Base-by-base conservation (phyloP, 78 protist genomes). In the Diacronema lutheri region DNA sequence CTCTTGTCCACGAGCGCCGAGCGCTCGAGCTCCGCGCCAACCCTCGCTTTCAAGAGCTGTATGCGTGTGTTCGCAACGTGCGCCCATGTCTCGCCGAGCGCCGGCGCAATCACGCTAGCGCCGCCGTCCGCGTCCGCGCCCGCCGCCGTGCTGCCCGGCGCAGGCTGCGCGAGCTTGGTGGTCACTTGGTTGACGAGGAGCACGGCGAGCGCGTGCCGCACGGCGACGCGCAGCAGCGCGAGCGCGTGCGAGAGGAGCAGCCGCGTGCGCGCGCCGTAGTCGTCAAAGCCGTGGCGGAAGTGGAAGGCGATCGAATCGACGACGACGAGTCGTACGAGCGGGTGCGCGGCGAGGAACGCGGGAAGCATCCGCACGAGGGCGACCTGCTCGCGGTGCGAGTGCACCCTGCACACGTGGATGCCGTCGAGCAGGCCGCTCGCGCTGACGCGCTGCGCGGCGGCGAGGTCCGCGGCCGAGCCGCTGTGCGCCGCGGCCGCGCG, bases 241-340 rank as follows among this genome's bases (percentile, higher is more conserved):
- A 71, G 83, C 13, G 35, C n/a, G 19, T 14, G 21, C 44, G 44
- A 56, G 56, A 85, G 40, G 37, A 50, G 10, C 57, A 21, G 66
- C 14, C 11, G 21, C 31, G 73, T 50, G 57, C 23, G n/a, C 56
- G 55, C 25, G 72, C 4, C 38, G 74, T 4, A 0, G 44, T n/a
- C 85, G 23, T 10, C n/a, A 16, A 3, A 0, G 37, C 85, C 81
- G 71, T 72, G 62, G 29, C 91, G 88, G 29, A 88, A 73, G 72
- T 87, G 89, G 80, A 88, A 87, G n/a, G 91, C 83, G 31, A 88
- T 4, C 37, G 90, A 86, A 77, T 88, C 91, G 60, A 88, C 25
- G 21, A 88, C 84, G 29, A 88, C 31, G 44, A 88, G 69, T 10
- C 25, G 6, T 40, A 87, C 64, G 60, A 35, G 76, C 61, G 87